A percentile compares a stretch with the other conserved stretches of the same genome.
These are phyloP conservation scores for Corymbia calophylla DNA, from an alignment of 441 rosid genomes.

Conservation along the genomic window DNA sequence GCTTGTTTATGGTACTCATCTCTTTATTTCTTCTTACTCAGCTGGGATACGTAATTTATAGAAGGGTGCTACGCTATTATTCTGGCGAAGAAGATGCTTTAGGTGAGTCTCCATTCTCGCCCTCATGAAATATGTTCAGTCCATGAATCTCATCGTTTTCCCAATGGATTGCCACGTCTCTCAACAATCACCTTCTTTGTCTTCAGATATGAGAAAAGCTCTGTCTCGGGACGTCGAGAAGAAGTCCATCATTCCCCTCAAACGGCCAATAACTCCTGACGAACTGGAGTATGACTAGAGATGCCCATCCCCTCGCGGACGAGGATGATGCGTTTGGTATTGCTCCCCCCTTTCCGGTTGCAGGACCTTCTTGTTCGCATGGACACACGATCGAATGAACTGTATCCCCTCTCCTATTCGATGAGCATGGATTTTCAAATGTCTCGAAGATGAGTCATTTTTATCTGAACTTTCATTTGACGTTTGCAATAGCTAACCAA, in stretches of 20 bases:
- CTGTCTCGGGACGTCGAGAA: slow-evolving; percentile 84
- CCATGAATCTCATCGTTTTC: not conserved
- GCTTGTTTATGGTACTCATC: not conserved
- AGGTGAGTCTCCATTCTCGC: slow-evolving; percentile 34
- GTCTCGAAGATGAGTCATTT: not conserved
- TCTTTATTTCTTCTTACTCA: slow-evolving; percentile 10
- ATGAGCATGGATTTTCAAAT: not conserved
- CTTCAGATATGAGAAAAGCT: slow-evolving; percentile 94
- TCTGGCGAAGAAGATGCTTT: slow-evolving; percentile 93
- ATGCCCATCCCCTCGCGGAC: not conserved
- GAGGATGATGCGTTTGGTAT: not conserved
- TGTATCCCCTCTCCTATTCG: not conserved
- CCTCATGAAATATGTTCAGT: not conserved
- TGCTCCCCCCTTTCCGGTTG: not conserved
- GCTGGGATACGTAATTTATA: slow-evolving; percentile 85
- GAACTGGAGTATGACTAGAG: slow-evolving; percentile 77
- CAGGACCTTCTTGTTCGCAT: not conserved
- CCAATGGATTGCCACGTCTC: not conserved
- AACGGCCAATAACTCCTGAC: slow-evolving; percentile 84
- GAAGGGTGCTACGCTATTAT: slow-evolving; percentile 90
- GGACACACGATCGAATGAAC: not conserved
- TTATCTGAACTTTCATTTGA: not conserved
- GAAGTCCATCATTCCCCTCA: slow-evolving; percentile 82
- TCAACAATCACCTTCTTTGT: not conserved
- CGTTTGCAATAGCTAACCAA: not conserved